Conservation (phyloP, 441 rosid species). For the Arabidopsis lyrata region DNA sequence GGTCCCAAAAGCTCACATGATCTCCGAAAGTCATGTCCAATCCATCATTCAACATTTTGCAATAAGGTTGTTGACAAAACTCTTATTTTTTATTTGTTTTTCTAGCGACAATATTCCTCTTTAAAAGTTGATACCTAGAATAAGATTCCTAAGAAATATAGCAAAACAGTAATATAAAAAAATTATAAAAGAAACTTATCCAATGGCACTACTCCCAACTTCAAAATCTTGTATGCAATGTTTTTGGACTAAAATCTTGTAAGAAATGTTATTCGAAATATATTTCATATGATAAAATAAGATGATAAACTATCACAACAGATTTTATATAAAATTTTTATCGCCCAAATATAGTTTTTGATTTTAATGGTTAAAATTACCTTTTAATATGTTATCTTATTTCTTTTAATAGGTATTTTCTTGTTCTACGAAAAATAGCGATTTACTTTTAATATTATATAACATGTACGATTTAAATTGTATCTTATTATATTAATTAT, state of each 20-base stretch:
- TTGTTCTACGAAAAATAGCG: no score
- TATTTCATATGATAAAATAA: not conserved
- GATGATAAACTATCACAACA: not conserved
- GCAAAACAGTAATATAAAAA: not conserved
- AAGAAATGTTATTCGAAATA: not conserved
- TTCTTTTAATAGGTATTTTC: no score
- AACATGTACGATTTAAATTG: no score
- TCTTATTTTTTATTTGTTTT: constrained; percentile 6
- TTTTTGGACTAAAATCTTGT: not conserved
- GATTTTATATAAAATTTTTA: no score
- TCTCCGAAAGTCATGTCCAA: constrained; percentile 45
- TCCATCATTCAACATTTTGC: constrained; percentile 39
- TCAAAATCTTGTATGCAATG: constrained; percentile 24
- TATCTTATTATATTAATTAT: no score
- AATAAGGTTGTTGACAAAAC: constrained; percentile 45
- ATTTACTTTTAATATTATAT: no score
- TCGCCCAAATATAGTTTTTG: no score
- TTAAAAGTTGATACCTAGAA: constrained; percentile 36
- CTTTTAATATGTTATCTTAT: no score
- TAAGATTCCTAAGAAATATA: constrained; percentile 40
- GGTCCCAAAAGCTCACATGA: constrained; percentile 48
- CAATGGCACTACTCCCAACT: constrained; percentile 41
- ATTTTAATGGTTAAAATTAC: no score
- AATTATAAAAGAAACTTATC: constrained; percentile 31
- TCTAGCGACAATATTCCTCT: constrained; percentile 39